Evolutionary conservation across 371 early-diverging fungal genomes (phyloP).

Genomic region (Thermomucor indicae-seudaticae): DNA sequence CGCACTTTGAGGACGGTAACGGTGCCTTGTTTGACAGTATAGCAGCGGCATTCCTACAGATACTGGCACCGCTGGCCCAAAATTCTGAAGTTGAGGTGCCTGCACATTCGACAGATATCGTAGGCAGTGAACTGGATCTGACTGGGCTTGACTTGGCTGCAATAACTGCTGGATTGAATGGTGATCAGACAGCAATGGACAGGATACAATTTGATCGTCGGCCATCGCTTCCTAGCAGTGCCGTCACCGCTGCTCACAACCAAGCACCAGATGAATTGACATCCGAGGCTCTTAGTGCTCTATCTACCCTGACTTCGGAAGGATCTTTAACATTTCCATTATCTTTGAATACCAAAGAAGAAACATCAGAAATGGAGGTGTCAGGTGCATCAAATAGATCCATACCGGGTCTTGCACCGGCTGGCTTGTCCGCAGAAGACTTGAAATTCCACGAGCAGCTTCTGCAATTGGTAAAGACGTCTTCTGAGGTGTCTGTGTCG

Average conservation of each 20-base stretch:
- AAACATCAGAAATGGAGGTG: background rate
- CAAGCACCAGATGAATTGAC: constrained; percentile 20
- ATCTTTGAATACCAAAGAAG: constrained; percentile 13
- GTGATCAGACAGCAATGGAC: too few species aligned
- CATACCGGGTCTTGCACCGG: too few species aligned
- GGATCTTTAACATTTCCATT: too few species aligned
- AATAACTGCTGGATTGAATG: too few species aligned
- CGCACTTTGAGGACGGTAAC: constrained; percentile 8
- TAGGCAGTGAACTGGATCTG: too few species aligned
- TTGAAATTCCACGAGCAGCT: constrained; percentile 28
- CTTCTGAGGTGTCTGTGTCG: background rate
- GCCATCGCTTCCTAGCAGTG: too few species aligned
- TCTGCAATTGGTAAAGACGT: constrained; percentile 19
- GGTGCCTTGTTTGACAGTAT: constrained; percentile 24
- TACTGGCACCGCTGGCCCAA: constrained; percentile 18
- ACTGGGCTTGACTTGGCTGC: too few species aligned
- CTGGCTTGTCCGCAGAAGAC: too few species aligned
- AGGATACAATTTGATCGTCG: too few species aligned
- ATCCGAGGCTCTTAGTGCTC: constrained; percentile 22
- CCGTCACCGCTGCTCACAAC: too few species aligned
- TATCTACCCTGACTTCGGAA: constrained; percentile 17
- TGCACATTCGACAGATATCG: constrained; percentile 1
- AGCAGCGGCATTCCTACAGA: constrained; percentile 34
- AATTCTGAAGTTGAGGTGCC: background rate
- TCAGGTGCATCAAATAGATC: background rate